Evolutionary conservation across 2,329 filamentous ascomycete genomes (phyloP), one percentile per base, ranked within the genome.

Genomic region (Phialocephala sp.): DNA sequence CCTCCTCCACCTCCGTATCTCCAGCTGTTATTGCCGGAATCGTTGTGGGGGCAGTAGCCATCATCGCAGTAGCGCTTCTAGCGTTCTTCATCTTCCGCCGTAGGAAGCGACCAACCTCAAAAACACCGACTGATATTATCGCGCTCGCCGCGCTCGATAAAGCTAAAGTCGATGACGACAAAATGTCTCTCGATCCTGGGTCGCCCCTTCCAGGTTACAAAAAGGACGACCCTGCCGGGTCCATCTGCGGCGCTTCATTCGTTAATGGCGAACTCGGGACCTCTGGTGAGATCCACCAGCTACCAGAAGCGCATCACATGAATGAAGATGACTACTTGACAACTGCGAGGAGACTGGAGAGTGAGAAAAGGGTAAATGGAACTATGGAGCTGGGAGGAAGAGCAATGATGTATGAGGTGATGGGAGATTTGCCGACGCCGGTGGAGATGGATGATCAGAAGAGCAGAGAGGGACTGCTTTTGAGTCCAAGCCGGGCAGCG

Each of bases 11-110:
- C 62, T 20, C 2, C 15, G 5, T 15, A 18, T 4, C 41, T n/a
- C 14, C 45, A 5, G 66, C 64, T 11, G 63, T 66, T 12, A 66
- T 70, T n/a, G 66, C 57, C 1, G 69, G 66, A 2, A 60, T 68
- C 24, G 61, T 67, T 2, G 62, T 71, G 35, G 69, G 43, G 1
- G 52, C 63, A 14, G 32, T 65, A 27, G 47, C 47, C 18, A 41
- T 66, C 4, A 41, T 68, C 14, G 59, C 66, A 35, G 27, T 62
- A 2, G 45, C 57, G 27, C 24, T 63, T 32, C 8, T 67, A 2
- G 27, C 61, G 4, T 66, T 62, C 50, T 68, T 41, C 47, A 12
- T 41, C 37, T 22, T 68, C 32, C 11, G 20, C 11, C 47, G 47
- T 11, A 20, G 20, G n/a, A 52, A 22, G 24, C 47, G 47, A 8